Percentiles rank a stretch among this genome's conserved stretches.
Evolutionary conservation across 495 filamentous ascomycete genomes (phyloP).

Genomic region (Penicillium malachiteum): DNA sequence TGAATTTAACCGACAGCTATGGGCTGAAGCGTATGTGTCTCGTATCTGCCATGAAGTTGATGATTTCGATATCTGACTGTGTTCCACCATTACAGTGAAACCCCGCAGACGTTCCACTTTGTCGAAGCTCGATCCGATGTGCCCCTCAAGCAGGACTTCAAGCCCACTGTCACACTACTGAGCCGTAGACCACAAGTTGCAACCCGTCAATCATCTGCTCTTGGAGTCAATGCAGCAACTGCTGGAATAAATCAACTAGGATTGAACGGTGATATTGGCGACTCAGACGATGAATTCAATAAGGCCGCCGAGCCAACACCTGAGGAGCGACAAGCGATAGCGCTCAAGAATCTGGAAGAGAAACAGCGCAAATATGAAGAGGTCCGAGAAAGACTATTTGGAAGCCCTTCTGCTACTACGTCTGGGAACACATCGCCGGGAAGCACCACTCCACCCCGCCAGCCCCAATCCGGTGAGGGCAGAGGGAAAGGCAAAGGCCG

Average conservation of each 20-base stretch:
- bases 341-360: constrained; percentile 76
- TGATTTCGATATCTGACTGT: not conserved
- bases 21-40: constrained; percentile 75
- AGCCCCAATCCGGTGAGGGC: constrained; percentile 34
- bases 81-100: constrained; percentile 46
- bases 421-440: constrained; percentile 58
- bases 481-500: constrained; percentile 41
- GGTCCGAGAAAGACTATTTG: constrained; percentile 79
- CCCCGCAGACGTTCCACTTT: constrained; percentile 68
- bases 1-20: constrained; percentile 78
- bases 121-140: constrained; percentile 63
- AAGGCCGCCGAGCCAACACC: constrained; percentile 57
- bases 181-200: constrained; percentile 70
- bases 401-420: constrained; percentile 48
- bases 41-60: not conserved
- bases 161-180: constrained; percentile 76
- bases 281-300: constrained; percentile 62
- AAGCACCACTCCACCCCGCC: constrained; percentile 62
- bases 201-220: constrained; percentile 30
- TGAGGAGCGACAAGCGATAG: constrained; percentile 70
- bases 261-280: constrained; percentile 60
- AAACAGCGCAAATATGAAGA: constrained; percentile 88
- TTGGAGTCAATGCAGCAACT: constrained; percentile 44
- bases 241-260: constrained; percentile 58
- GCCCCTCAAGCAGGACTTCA: constrained; percentile 78